A percentile compares a stretch with the other conserved stretches of the same genome.
Conservation (phyloP, 108 stramenopile genomes). For the Cyclotella choctawhatcheeana region DNA sequence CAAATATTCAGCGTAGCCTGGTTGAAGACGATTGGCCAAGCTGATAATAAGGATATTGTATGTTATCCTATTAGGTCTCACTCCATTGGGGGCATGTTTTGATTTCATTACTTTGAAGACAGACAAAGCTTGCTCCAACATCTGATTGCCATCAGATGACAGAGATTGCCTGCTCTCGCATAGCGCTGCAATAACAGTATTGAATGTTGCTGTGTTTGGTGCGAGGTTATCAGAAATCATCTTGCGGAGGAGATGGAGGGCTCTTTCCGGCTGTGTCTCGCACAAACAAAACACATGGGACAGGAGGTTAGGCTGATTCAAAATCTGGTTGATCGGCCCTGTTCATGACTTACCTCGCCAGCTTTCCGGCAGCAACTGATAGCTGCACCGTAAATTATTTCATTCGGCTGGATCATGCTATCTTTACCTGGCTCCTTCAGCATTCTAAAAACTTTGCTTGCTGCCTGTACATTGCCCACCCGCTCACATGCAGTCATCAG, state of each 20-base stretch:
- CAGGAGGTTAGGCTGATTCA: too few relatives aligned
- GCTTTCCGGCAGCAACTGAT: conserved; percentile 82
- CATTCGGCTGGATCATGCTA: conserved; percentile 55
- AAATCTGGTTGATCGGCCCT: too few relatives aligned
- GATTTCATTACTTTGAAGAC: conserved; percentile 76
- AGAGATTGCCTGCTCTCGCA: conserved; percentile 59
- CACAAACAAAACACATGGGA: too few relatives aligned
- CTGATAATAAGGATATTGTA: conserved; percentile 76
- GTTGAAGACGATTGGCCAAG: conserved; percentile 61
- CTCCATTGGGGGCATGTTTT: conserved; percentile 30
- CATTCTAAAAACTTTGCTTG: conserved; percentile 67
- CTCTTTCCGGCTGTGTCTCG: conserved; percentile 65
- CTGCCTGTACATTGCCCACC: conserved; percentile 62
- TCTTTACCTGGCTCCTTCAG: conserved; percentile 50
- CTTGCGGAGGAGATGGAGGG: conserved; percentile 65
- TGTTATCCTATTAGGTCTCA: conserved; percentile 71
- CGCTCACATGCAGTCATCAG: conserved; percentile 88
- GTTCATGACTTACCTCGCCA: conserved; percentile 7
- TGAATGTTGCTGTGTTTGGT: conserved; percentile 82
- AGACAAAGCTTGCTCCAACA: conserved; percentile 61
- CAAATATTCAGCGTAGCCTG: conserved; percentile 67
- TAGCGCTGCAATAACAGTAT: conserved; percentile 78
- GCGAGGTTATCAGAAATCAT: conserved; percentile 78
- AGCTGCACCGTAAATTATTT: conserved; percentile 87
- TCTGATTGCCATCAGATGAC: too few relatives aligned